These are phyloP conservation scores for Immersiella caudata DNA, from an alignment of 495 filamentous ascomycete species.

Conservation along the genomic window DNA sequence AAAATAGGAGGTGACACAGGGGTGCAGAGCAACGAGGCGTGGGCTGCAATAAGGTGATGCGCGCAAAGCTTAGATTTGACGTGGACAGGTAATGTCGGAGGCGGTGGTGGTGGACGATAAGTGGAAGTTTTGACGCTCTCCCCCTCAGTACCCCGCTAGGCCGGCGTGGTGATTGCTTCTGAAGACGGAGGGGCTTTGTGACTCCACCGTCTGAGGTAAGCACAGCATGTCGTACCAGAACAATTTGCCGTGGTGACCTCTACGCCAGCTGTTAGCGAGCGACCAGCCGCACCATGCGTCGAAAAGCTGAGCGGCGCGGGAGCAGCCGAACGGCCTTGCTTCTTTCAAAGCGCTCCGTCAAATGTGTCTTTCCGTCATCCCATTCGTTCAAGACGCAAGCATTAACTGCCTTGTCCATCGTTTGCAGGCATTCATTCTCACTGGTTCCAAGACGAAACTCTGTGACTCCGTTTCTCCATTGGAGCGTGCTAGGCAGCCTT, in stretches of 20 bases:
- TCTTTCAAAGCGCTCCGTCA: background rate
- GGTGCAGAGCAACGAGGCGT: conserved; percentile 4
- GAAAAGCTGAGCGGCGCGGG: conserved; percentile 7
- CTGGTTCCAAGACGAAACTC: background rate
- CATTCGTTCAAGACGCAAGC: conserved; percentile 4
- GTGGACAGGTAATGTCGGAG: conserved; percentile 13
- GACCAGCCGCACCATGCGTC: background rate
- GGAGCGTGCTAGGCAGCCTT: no score
- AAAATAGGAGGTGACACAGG: background rate
- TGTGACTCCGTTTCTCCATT: background rate
- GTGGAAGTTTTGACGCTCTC: conserved; percentile 19
- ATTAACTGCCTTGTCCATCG: background rate
- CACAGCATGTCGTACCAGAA: conserved; percentile 7
- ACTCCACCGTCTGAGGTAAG: conserved; percentile 8
- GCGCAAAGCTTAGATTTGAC: conserved; percentile 4
- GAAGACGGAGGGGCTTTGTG: conserved; percentile 8
- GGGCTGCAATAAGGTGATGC: background rate
- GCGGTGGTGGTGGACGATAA: conserved; percentile 24
- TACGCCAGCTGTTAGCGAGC: background rate
- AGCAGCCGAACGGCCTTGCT: conserved; percentile 19
- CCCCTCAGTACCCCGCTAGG: conserved; percentile 16
- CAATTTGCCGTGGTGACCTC: background rate
- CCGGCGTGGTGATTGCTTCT: background rate
- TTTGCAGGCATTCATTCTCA: background rate
- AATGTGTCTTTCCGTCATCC: no score